Conservation (phyloP, 345 rosid species). For the Psidium guajava region DNA sequence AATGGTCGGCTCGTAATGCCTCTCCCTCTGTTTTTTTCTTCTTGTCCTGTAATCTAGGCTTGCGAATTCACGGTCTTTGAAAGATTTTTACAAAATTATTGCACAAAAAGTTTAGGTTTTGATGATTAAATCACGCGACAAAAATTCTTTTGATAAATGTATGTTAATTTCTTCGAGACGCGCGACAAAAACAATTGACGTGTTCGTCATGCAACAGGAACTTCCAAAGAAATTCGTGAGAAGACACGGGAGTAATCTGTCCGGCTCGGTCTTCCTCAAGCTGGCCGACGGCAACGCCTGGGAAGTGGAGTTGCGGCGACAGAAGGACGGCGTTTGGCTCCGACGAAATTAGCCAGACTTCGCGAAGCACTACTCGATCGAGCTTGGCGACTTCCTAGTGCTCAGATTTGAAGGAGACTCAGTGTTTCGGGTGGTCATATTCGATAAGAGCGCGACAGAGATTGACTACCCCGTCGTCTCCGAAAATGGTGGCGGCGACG, state of each 20-base stretch:
- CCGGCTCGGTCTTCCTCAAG: background rate
- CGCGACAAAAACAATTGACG: background rate
- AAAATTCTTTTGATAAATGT: background rate
- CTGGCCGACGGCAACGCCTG: slow-evolving; percentile 3
- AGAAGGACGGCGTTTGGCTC: background rate
- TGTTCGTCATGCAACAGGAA: background rate
- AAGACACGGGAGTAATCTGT: background rate
- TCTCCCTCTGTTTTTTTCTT: background rate
- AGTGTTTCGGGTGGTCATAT: background rate
- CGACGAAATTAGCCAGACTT: background rate
- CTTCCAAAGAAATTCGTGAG: slow-evolving; percentile 9
- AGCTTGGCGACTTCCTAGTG: background rate
- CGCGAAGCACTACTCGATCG: background rate
- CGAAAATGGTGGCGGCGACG: no score
- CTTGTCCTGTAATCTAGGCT: no score
- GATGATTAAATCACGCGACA: background rate
- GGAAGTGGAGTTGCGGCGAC: background rate
- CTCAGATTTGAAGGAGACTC: background rate
- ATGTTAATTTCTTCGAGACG: background rate
- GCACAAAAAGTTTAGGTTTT: background rate
- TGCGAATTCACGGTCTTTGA: background rate
- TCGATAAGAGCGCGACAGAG: background rate
- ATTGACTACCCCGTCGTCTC: background rate
- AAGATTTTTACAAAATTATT: background rate
- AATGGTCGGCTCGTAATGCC: background rate